Evolutionary conservation across 169 alveolate species (phyloP).

Genomic region (Plasmodium blacklocki): DNA sequence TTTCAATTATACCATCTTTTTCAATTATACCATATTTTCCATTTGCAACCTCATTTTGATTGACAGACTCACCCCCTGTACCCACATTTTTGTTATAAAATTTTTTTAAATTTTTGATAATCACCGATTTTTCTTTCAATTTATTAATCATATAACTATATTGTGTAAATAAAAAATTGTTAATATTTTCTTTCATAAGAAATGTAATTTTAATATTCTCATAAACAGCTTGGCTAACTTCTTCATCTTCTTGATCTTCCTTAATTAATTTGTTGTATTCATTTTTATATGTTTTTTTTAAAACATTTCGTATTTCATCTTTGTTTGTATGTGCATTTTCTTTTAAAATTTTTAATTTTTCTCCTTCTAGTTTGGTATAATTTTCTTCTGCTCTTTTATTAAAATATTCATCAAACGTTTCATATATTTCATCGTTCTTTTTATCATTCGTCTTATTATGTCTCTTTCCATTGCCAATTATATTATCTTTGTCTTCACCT

Average conservation of each 20-base stretch:
- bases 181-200: constrained; percentile 61
- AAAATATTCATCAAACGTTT: constrained; percentile 62
- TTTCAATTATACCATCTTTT: neutral
- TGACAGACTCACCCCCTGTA: neutral
- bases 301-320: constrained; percentile 46
- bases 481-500: too few relatives aligned
- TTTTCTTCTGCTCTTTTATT: constrained; percentile 52
- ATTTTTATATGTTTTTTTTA: constrained; percentile 46
- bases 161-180: constrained; percentile 61
- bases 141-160: constrained; percentile 72
- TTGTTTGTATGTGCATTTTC: constrained; percentile 23
- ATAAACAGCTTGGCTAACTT: constrained; percentile 38
- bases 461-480: too few relatives aligned
- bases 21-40: too few relatives aligned
- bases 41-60: neutral
- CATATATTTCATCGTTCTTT: neutral
- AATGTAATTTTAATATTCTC: constrained; percentile 63
- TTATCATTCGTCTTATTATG: neutral
- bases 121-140: constrained; percentile 55
- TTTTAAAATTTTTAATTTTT: constrained; percentile 43
- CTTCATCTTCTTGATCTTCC: constrained; percentile 64
- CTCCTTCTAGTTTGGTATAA: constrained; percentile 67
- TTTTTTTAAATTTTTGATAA: constrained; percentile 30
- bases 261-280: constrained; percentile 40
- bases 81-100: neutral